Conservation (phyloP, 495 filamentous ascomycete species). For the Podospora bellae-mahoneyi region DNA sequence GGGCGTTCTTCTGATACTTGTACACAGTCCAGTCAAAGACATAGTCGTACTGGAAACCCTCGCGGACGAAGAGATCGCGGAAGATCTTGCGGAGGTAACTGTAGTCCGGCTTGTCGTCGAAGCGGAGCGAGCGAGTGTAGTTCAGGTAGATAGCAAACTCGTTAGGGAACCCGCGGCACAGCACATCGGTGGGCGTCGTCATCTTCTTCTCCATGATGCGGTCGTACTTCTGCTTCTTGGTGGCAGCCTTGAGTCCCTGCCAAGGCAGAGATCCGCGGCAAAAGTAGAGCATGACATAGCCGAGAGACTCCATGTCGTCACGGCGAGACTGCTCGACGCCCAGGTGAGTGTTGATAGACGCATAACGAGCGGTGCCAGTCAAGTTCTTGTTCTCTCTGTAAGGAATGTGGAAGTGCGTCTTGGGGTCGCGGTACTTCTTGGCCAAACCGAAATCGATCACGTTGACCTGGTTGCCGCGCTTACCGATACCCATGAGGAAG, state of each 20-base stretch:
- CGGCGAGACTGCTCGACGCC: conserved; percentile 99
- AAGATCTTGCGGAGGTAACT: conserved; percentile 99
- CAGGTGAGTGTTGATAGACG: conserved; percentile 98
- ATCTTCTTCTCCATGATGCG: conserved; percentile 99
- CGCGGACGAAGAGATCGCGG: conserved; percentile 97
- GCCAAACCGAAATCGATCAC: conserved; percentile 99
- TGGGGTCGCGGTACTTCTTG: conserved; percentile 99
- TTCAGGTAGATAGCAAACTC: conserved; percentile 99
- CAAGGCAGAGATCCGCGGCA: conserved; percentile 98
- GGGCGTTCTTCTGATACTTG: conserved; percentile 99
- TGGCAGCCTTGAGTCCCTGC: conserved; percentile 99
- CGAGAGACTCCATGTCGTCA: conserved; percentile 99
- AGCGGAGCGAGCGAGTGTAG: conserved; percentile 97
- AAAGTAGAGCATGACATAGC: conserved; percentile 99
- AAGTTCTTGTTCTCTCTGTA: conserved; percentile 99
- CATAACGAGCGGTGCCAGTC: conserved; percentile 98
- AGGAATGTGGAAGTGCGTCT: conserved; percentile 99
- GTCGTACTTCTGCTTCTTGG: conserved; percentile 99
- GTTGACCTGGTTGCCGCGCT: conserved; percentile 99
- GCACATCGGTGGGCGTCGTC: conserved; percentile 98
- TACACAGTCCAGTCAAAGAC: conserved; percentile 99
- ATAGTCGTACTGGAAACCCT: conserved; percentile 99
- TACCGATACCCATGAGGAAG: conserved; percentile 99
- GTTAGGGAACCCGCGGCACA: conserved; percentile 98
- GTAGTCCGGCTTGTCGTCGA: conserved; percentile 99